A percentile compares a stretch with the other conserved stretches of the same genome.
phyloP scores from a whole-genome alignment of 2,329 filamentous ascomycete genomes.

The Phaeophleospora eucalypticola region DNA sequence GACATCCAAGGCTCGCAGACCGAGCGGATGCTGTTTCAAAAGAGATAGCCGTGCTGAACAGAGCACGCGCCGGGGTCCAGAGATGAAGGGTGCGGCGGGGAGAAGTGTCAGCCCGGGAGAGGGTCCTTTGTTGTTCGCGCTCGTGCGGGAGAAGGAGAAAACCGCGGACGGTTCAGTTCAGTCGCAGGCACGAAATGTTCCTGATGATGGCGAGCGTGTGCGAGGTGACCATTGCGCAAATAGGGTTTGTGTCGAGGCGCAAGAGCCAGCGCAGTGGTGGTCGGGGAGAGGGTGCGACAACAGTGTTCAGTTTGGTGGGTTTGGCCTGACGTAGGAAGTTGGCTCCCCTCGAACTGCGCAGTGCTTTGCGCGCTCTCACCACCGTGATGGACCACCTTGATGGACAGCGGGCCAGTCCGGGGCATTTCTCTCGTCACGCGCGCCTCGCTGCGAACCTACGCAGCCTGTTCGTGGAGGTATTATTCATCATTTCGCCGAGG shows the following conservation, averaged over 20 bases:
- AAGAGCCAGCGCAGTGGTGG: background rate
- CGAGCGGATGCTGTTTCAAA: background rate
- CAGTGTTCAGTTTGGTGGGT: too few species aligned
- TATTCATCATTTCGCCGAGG: too few species aligned
- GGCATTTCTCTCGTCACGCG: background rate
- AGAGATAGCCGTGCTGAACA: background rate
- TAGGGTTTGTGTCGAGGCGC: background rate
- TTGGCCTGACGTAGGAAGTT: background rate
- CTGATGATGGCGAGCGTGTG: background rate
- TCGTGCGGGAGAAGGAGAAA: background rate
- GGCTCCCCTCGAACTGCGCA: background rate
- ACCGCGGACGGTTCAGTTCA: background rate
- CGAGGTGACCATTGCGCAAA: background rate
- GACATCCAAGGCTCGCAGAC: background rate
- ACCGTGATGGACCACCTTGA: slow-evolving; percentile 4
- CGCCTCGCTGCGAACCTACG: too few species aligned
- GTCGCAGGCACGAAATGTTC: background rate
- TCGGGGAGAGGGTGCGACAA: too few species aligned
- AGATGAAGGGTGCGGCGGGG: background rate
- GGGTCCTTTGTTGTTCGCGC: background rate
- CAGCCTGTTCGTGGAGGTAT: too few species aligned
- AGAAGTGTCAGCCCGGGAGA: background rate
- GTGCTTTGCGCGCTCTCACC: background rate
- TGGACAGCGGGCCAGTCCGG: background rate
- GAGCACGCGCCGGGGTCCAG: background rate